phyloP scores from a whole-genome alignment of 768 basidiomycete genomes.

The Steccherinum ochraceum region DNA sequence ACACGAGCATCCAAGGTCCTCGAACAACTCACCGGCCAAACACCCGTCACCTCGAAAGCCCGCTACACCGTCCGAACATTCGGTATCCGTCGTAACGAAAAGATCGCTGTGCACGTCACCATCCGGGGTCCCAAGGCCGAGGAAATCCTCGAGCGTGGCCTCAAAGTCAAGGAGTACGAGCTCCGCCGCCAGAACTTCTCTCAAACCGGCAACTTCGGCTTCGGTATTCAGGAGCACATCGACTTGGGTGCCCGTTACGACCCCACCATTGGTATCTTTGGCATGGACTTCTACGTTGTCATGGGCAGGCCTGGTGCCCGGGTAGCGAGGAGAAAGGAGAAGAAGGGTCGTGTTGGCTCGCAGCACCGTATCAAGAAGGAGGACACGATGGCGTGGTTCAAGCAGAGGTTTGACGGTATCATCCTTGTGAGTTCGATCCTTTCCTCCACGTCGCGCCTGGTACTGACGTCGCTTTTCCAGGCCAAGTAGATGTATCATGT shows the following conservation, averaged over 20 bases:
- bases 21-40: slow-evolving; percentile 98
- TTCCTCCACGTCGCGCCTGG: no score
- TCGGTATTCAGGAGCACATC: slow-evolving; percentile 99
- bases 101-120: slow-evolving; percentile 98
- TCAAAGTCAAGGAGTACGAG: slow-evolving; percentile 99
- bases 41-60: slow-evolving; percentile 98
- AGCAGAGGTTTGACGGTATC: slow-evolving; percentile 98
- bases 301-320: slow-evolving; percentile 96
- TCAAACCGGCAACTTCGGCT: slow-evolving; percentile 98
- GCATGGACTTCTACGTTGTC: slow-evolving; percentile 98
- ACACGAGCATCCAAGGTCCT: slow-evolving; percentile 99
- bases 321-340: slow-evolving; percentile 86
- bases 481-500: slow-evolving; percentile 17
- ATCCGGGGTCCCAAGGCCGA: slow-evolving; percentile 99
- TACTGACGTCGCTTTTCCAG: slow-evolving; percentile 3
- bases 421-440: slow-evolving; percentile 60
- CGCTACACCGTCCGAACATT: slow-evolving; percentile 99
- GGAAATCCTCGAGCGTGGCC: slow-evolving; percentile 97
- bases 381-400: slow-evolving; percentile 98
- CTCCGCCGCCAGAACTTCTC: slow-evolving; percentile 96
- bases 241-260: slow-evolving; percentile 99
- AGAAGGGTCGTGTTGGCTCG: slow-evolving; percentile 82
- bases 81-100: slow-evolving; percentile 99
- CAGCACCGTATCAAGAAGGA: slow-evolving; percentile 91
- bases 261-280: slow-evolving; percentile 97